phyloP scores from a whole-genome alignment of 1,284 basidiomycete genomes.

The Ceratobasidium sp. region DNA sequence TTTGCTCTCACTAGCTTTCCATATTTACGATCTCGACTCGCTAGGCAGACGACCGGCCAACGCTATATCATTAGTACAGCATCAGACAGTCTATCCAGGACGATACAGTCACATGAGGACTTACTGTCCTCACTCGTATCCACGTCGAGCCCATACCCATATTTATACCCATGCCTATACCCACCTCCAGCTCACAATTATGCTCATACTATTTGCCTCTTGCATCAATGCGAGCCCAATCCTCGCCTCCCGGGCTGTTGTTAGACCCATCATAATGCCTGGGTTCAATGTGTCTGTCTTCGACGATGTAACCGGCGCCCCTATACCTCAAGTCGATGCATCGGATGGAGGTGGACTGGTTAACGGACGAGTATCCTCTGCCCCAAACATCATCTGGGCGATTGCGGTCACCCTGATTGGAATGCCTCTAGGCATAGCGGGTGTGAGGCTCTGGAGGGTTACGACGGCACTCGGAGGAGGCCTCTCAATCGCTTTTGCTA shows the following conservation, averaged over 20 bases:
- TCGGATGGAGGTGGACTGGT: conserved; percentile 37
- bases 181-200: not conserved
- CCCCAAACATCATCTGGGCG: conserved; percentile 40
- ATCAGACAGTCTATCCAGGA: not conserved
- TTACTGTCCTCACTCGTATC: not conserved
- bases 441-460: conserved; percentile 39
- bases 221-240: conserved; percentile 17
- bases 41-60: not conserved
- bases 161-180: too few species aligned
- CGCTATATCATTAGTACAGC: not conserved
- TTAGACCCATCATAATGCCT: conserved; percentile 34
- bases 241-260: conserved; percentile 28
- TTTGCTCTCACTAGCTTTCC: not conserved
- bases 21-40: not conserved
- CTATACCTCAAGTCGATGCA: conserved; percentile 34
- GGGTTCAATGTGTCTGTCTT: conserved; percentile 43
- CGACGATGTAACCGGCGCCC: conserved; percentile 40
- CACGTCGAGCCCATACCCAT: not conserved
- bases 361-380: conserved; percentile 27
- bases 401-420: conserved; percentile 25
- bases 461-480: conserved; percentile 35
- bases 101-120: not conserved
- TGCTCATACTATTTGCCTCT: conserved; percentile 4
- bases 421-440: conserved; percentile 24
- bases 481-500: conserved; percentile 39